Base-by-base conservation (phyloP, 352 stramenopile species). In the Globisporangium ultimum region DNA sequence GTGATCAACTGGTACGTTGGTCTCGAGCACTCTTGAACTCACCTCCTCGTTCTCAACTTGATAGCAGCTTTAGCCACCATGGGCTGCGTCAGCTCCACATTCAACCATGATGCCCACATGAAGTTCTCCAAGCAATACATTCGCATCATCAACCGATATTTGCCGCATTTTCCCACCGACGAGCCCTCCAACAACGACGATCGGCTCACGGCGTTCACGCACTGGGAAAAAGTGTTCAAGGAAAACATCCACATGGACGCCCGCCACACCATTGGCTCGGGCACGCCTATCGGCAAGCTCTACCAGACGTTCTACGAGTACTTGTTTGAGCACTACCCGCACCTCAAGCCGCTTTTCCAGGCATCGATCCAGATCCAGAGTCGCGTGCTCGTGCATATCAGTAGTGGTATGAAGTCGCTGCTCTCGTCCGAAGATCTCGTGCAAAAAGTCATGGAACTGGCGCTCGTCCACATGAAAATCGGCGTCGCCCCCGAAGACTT, bases 281-380 rank as follows among this genome's bases (percentile, higher is more conserved):
- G 66, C 38, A 82, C 77, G 24, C 63, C 70, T 28, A 83, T 88
- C 42, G 78, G 72, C 3, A 58, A 72, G 45, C 70, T 88, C 14
- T 88, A 88, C 64, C 66, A 76, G 42, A 74, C 76, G 50, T 90
- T 90, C 42, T 88, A 90, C 68, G 64, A 72, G 62, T 81, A 86
- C 46, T 67, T 88, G 20, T 88, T 88, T 47, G 74, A 86, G 45
- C 59, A 84, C 48, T 71, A 74, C 15, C 55, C 78, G 12, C 64
- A 90, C 55, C 75, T 87, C 56, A 78, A 88, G 63, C 70, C 80
- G 7, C 63, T 89, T 2, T 89, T 89, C 58, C 64, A 81, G 61
- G 63, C 77, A 9, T 85, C 75, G 2, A 72, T 76, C 41, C 70
- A 88, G 60, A 71, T 84, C n/a, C 73, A 88, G 52, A 76, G 70